Conservation (phyloP, 2,329 filamentous ascomycete species). For the Penicillium sp. region DNA sequence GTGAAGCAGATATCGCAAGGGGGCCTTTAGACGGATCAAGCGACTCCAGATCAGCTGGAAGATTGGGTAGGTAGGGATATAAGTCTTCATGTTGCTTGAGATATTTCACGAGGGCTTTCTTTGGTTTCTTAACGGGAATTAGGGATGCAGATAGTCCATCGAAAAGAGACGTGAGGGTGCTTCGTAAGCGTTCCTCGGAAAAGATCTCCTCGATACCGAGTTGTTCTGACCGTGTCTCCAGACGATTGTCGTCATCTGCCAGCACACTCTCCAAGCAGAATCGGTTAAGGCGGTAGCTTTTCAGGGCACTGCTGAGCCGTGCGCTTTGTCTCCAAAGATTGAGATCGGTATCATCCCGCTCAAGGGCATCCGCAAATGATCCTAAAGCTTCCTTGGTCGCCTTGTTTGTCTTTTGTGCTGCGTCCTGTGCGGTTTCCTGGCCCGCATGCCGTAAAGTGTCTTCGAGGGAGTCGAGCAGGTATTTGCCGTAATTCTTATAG, state of each 20-base stretch:
- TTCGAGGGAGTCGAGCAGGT: conserved; percentile 72
- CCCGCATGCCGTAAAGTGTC: conserved; percentile 41
- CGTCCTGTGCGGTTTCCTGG: conserved; percentile 15
- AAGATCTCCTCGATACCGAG: conserved; percentile 58
- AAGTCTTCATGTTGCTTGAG: conserved; percentile 56
- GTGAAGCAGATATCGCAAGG: conserved; percentile 38
- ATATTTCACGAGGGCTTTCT: conserved; percentile 51
- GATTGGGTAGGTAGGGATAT: conserved; percentile 48
- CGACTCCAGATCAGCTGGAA: conserved; percentile 30
- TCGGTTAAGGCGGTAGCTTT: conserved; percentile 58
- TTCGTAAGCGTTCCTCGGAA: conserved; percentile 51
- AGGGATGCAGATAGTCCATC: conserved; percentile 57
- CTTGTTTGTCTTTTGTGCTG: conserved; percentile 28
- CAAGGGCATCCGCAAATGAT: conserved; percentile 61
- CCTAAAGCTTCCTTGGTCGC: conserved; percentile 46
- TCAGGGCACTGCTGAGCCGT: conserved; percentile 56
- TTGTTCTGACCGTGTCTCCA: conserved; percentile 54
- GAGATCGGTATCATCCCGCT: conserved; percentile 63
- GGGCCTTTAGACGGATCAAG: conserved; percentile 31
- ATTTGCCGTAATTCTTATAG: conserved; percentile 94
- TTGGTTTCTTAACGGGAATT: conserved; percentile 49
- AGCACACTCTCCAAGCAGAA: conserved; percentile 64
- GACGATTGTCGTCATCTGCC: conserved; percentile 58
- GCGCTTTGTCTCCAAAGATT: conserved; percentile 63
- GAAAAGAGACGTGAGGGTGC: conserved; percentile 50